Evolutionary conservation across 495 filamentous ascomycete genomes (phyloP), one percentile per base, ranked within the genome.

Genomic region (Aspergillus ostianus): DNA sequence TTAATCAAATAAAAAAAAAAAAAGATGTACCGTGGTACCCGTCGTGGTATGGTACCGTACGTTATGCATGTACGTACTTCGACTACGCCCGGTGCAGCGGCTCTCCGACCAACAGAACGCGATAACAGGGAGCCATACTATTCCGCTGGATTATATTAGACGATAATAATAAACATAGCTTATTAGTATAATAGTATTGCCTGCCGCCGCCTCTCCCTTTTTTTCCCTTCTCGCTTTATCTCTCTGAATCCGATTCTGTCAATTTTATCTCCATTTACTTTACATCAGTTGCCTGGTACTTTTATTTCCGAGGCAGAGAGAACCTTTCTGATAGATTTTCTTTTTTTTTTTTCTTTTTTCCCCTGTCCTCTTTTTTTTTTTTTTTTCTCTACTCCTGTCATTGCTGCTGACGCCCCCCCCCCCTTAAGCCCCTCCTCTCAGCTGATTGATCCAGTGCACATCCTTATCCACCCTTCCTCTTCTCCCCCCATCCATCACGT

Each of bases 381-480:
- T 41, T 36, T 49, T 47, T 15, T 59, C 51, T 47, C 27, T 55
- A 58, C 15, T 47, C 27, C 50, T 65, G 26, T 26, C 51, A 54
- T 57, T 52, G 52, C 56, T 30, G 59, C 65, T 62, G 57, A 58
- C 63, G 44, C 52, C 56, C 53, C 59, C 55, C 49, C 52, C 56
- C 53, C 59, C 55, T 36, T 29, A 50, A 62, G 56, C 65, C 65
- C 65, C 65, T 64, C 60, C 53, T 47, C 67, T 69, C 67, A 69
- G 67, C 67, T 69, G 67, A 63, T 73, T 73, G 72, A 64, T 68
- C 65, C 66, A 67, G 68, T 71, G 70, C 57, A 62, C 54, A 63
- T 68, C 58, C 60, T 55, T 65, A 60, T 58, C 66, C 66, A 64
- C 66, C 57, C 48, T 62, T 54, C 23, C 51, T 53, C 48, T 45